phyloP scores from a whole-genome alignment of 768 basidiomycete genomes.

The Mycena leptocephala region DNA sequence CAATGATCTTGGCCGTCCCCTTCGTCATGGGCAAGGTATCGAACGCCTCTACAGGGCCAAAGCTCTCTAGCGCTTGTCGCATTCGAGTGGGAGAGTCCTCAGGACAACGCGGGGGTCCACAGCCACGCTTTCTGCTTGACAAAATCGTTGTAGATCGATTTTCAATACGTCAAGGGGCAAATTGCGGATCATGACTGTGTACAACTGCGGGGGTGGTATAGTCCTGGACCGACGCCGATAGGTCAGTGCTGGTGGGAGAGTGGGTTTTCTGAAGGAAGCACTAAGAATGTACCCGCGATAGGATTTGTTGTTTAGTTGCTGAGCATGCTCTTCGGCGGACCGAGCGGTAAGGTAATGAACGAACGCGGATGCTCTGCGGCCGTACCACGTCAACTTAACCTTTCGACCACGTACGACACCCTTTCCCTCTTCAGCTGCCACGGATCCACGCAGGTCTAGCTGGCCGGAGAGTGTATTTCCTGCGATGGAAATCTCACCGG shows the following conservation, averaged over 20 bases:
- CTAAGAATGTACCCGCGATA: conserved; percentile 9
- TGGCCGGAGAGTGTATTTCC: background rate
- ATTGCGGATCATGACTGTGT: conserved; percentile 26
- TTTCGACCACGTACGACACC: conserved; percentile 17
- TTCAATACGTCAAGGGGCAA: conserved; percentile 47
- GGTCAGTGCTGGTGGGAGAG: background rate
- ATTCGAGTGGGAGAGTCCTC: conserved; percentile 50
- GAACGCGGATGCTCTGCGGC: conserved; percentile 21
- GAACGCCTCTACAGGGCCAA: conserved; percentile 58
- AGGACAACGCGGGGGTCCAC: conserved; percentile 42
- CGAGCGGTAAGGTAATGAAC: conserved; percentile 2
- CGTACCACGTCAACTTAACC: conserved; percentile 30
- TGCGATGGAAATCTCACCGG: background rate
- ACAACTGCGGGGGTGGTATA: background rate
- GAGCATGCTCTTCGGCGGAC: conserved; percentile 17
- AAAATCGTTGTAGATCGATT: conserved; percentile 62
- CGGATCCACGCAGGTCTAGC: background rate
- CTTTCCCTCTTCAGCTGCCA: conserved; percentile 6
- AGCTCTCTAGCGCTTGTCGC: conserved; percentile 50
- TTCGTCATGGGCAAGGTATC: conserved; percentile 54
- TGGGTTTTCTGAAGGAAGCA: conserved; percentile 13
- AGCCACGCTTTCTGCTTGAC: conserved; percentile 50
- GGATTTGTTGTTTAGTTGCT: background rate
- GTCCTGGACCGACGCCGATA: background rate
- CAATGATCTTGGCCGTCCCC: conserved; percentile 51